Conservation (phyloP, 192 early-diverging fungal genomes). For the Coemansia sp. region DNA sequence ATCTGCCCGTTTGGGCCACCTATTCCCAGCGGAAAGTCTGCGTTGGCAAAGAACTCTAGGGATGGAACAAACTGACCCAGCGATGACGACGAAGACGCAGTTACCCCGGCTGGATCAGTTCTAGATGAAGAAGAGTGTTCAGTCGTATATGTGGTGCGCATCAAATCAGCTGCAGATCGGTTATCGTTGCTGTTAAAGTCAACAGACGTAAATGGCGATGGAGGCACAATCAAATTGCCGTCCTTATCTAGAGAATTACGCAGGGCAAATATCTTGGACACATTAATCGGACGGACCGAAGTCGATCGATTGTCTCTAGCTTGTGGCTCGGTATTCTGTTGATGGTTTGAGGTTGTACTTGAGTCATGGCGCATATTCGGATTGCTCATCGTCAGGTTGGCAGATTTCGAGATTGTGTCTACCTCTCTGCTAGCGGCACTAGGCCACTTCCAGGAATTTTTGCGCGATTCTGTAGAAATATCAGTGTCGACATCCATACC, state of each 20-base stretch:
- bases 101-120: background rate
- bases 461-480: background rate
- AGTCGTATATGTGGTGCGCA: background rate
- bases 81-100: background rate
- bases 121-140: background rate
- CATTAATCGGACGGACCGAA: background rate
- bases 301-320: background rate
- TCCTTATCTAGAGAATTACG: slow-evolving; percentile 23
- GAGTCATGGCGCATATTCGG: too few relatives aligned
- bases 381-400: background rate
- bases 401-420: too few relatives aligned
- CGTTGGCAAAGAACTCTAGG: slow-evolving; percentile 50
- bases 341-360: too few relatives aligned
- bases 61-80: slow-evolving; percentile 49
- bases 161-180: background rate
- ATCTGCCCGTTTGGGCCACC: slow-evolving; percentile 46
- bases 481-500: slow-evolving; percentile 3
- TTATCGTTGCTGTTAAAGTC: slow-evolving; percentile 8
- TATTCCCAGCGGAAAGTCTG: slow-evolving; percentile 46
- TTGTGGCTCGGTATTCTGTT: too few relatives aligned
- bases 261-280: slow-evolving; percentile 19
- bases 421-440: background rate
- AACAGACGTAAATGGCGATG: slow-evolving; percentile 38
- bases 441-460: background rate
- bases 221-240: slow-evolving; percentile 36